Evolutionary conservation across 2,329 filamentous ascomycete genomes (phyloP), one percentile per base, ranked within the genome.

Genomic region (Colletotrichum sp.): DNA sequence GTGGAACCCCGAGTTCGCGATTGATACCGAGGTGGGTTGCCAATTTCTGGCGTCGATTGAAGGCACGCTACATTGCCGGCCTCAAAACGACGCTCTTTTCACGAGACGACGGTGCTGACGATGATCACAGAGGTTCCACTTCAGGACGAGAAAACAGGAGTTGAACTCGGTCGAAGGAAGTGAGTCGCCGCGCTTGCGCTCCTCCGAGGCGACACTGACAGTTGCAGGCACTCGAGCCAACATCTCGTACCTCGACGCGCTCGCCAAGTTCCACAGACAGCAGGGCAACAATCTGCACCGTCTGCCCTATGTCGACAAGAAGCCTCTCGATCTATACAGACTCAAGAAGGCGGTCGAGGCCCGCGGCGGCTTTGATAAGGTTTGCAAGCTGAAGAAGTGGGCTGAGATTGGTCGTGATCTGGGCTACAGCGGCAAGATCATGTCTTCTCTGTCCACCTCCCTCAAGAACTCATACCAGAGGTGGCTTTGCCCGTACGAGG

Each of bases 331-430:
- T 81, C 88, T 99, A 18, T 99, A 98, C 85, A 95, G 96, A 79
- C 87, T 99, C 73, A 98, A 98, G 83, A 98, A 98, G 82, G 96
- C 96, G 1, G 97, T 99, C 43, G 97, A 98, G 81, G 93, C 95
- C 34, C 92, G 97, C 75, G 97, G 97, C 61, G 97, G 97, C 5
- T 99, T 99, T 79, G 96, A 98, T 69, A 94, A 94, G 80, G 97
- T 99, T 58, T 99, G 97, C 89, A 98, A 98, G 84, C 90, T 93
- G 70, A 99, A 99, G 86, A 98, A 98, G 86, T 99, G 97, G 97
- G 97, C 97, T 18, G 97, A 99, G 83, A 98, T 99, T 78, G 97
- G 97, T 38, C 92, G 97, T 80, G 97, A 98, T 82, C 86, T 99
- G 62, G 97, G 97, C 69, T 99, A 99, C 84, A 98, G 96, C 81